Evolutionary conservation across 2,329 filamentous ascomycete genomes (phyloP), one percentile per base, ranked within the genome.

Genomic region (Colletotrichum sp.): DNA sequence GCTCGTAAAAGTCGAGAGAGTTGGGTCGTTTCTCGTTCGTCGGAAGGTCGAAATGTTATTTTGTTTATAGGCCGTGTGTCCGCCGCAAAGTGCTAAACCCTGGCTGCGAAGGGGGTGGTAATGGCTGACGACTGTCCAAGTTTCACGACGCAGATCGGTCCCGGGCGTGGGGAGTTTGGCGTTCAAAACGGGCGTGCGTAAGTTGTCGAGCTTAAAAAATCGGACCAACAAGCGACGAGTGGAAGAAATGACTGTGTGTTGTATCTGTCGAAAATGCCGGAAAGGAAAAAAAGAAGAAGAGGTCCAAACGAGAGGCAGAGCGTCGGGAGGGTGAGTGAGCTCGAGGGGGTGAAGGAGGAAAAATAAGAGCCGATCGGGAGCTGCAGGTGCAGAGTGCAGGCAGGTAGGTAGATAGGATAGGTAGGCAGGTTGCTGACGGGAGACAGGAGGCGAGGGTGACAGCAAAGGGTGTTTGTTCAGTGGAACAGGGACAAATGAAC

Each of bases 101-200:
- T 57, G 66, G 63, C 15, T 48, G 68, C 39, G 48, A 60, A 67
- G 32, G 39, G 71, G 72, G 62, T 63, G 16, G 60, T 34, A 52
- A 48, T 71, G 28, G 75, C 63, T 74, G 75, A 71, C 55, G 75
- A 70, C 44, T 52, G 75, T 67, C 62, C 64, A 36, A 59, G 70
- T 76, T 76, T 76, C 69, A 62, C 74, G 64, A 74, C 70, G 70
- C 48, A 65, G 70, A 74, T 69, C 70, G 74, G 65, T 73, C 70
- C 74, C 59, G 71, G 52, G 74, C 70, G 70, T 68, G 64, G 64
- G 69, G 70, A 16, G 65, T 68, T 68, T 28, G 36, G 64, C 64
- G 70, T 62, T 70, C 32, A 57, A 68, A 59, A 73, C 48, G 70
- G 64, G 64, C 70, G 70, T 69, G 65, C 70, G 74, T 60, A 32